Evolutionary conservation across 345 rosid genomes (phyloP).

Genomic region (Dovyalis caffra): DNA sequence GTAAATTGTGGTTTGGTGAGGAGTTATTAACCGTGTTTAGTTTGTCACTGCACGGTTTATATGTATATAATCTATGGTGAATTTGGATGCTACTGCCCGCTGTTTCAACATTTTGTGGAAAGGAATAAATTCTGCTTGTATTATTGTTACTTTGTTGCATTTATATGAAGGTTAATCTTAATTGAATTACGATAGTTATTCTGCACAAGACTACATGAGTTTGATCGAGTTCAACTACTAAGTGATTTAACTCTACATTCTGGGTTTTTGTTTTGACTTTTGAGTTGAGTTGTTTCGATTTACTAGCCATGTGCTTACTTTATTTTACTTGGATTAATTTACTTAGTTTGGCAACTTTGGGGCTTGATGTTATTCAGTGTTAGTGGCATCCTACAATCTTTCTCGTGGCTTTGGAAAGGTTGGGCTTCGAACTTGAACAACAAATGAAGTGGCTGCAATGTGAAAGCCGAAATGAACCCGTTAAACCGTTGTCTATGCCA

Average conservation of each 20-base stretch:
- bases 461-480: background rate
- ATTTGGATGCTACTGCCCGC: background rate
- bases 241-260: background rate
- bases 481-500: background rate
- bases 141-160: background rate
- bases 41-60: background rate
- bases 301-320: background rate
- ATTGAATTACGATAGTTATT: background rate
- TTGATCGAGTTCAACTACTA: background rate
- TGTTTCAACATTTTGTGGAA: background rate
- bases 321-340: background rate
- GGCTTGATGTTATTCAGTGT: background rate
- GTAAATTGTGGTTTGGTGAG: background rate
- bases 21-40: background rate
- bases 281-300: background rate
- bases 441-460: background rate
- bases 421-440: background rate
- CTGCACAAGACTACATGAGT: background rate
- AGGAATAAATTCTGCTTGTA: slow-evolving; percentile 7
- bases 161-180: background rate
- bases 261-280: background rate
- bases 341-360: background rate
- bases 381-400: background rate
- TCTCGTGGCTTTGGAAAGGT: background rate
- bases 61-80: slow-evolving; percentile 5